A percentile compares a stretch with the other conserved stretches of the same genome.
Conservation (phyloP, 805 yeast genomes). For the Blastobotrys peoriensis region DNA sequence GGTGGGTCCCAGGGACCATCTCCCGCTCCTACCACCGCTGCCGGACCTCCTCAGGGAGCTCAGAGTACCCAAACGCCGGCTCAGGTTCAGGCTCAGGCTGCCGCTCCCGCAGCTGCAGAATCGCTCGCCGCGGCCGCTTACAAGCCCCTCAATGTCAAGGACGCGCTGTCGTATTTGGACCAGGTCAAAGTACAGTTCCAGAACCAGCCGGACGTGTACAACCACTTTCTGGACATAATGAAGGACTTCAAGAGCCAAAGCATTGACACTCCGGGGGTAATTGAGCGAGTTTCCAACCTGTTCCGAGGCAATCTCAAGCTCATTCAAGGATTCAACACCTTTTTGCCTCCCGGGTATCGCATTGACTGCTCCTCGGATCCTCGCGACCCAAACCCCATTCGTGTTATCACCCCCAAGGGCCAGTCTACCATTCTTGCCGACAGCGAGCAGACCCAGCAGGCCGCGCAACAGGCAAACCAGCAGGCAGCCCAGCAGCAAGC, state of each 20-base stretch:
- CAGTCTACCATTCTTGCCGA: constrained; percentile 63
- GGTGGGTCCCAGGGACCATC: constrained; percentile 3
- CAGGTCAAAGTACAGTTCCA: constrained; percentile 91
- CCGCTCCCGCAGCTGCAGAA: constrained; percentile 7
- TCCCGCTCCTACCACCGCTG: constrained; percentile 3
- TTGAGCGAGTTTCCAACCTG: constrained; percentile 84
- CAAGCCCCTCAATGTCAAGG: constrained; percentile 84
- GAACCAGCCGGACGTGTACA: constrained; percentile 91
- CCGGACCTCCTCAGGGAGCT: constrained; percentile 14
- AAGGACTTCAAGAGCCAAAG: constrained; percentile 94
- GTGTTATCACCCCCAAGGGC: constrained; percentile 94
- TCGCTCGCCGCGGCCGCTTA: constrained; percentile 26
- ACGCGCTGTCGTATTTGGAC: constrained; percentile 90
- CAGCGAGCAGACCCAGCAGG: constrained; percentile 31
- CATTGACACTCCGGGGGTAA: constrained; percentile 97
- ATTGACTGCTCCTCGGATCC: constrained; percentile 90
- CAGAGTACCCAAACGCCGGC: not conserved
- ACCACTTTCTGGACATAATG: constrained; percentile 95
- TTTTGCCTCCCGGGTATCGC: constrained; percentile 90
- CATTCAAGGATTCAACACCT: constrained; percentile 96
- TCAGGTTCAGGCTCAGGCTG: constrained; percentile 8
- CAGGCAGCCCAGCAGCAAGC: constrained; percentile 4
- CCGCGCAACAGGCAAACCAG: constrained; percentile 11
- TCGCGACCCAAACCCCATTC: constrained; percentile 82
- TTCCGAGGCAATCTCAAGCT: constrained; percentile 88